Evolutionary conservation across 169 alveolate genomes (phyloP), one percentile per base, ranked within the genome.

Genomic region (Toxoplasma gondii): DNA sequence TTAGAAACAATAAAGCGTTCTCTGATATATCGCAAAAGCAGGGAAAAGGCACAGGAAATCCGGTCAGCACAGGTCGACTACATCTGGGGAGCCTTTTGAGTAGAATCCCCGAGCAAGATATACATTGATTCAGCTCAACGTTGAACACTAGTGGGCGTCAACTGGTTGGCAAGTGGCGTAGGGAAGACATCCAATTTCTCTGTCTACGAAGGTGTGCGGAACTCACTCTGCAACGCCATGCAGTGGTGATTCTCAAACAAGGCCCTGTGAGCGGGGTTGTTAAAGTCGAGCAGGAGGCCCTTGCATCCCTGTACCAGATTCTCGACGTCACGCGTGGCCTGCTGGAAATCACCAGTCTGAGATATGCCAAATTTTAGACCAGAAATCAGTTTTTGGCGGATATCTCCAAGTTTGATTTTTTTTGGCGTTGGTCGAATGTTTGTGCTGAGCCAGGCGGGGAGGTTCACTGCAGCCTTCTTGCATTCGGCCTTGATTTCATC

Each of bases 211-310:
- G 12, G 78, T 17, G 29, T 17, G 58, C 0, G 58, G 87, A 0
- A 39, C 87, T 78, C 45, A 78, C 87, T 19, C 45, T 78, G 53
- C 27, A 78, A 34, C 31, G 34, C 4, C 87, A 78, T 78, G 45
- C 87, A 78, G 53, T 78, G 87, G 34, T 78, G 45, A 44, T 78
- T 19, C 87, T 38, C 87, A 19, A 78, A 34, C 87, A 78, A 39
- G 34, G 87, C 45, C 44, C 87, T 27, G 31, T 78, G 45, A 22
- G 7, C 9, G 29, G 44, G 45, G 87, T 78, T 27, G 45, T 78
- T 39, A 34, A 78, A 78, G 87, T 78, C 53, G 34, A 78, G n/a
- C 27, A 49, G 58, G 78, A 24, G 29, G n/a, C 78, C 34, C 34
- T 64, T 64, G 78, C 78, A 64, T 19, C 78, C 78, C 36, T 19